These are phyloP conservation scores for Ganoderma lucidum DNA, from an alignment of 1,284 basidiomycete species.

Conservation along the genomic window DNA sequence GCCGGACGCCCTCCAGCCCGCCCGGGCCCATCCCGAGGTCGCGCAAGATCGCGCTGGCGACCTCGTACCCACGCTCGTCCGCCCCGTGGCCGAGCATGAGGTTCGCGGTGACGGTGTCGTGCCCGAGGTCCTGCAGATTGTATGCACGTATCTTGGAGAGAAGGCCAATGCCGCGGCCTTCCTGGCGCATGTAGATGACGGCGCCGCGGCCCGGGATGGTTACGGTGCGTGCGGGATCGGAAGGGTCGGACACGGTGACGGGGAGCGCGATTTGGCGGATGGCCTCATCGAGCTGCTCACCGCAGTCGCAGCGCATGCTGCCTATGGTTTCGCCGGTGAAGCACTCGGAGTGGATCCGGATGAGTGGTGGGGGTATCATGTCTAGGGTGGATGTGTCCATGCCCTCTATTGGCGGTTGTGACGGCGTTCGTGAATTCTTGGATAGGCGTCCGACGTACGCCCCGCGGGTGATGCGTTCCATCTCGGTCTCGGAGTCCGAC, in stretches of 20 bases:
- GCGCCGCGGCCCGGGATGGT: slow-evolving; percentile 88
- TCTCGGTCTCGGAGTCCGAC: slow-evolving; percentile 88
- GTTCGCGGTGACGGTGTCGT: slow-evolving; percentile 98
- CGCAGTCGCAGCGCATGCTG: slow-evolving; percentile 98
- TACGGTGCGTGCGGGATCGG: slow-evolving; percentile 41
- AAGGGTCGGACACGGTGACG: slow-evolving; percentile 54
- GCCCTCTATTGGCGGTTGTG: slow-evolving; percentile 49
- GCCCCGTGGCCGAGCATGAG: slow-evolving; percentile 94
- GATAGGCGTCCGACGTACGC: slow-evolving; percentile 92
- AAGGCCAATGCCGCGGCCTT: slow-evolving; percentile 98
- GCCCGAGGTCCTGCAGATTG: slow-evolving; percentile 97
- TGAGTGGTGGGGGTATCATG: slow-evolving; percentile 76
- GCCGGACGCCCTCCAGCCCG: slow-evolving; percentile 68
- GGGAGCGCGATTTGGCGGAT: slow-evolving; percentile 90
- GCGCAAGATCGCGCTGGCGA: slow-evolving; percentile 89
- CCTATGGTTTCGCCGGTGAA: slow-evolving; percentile 99
- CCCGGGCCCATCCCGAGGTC: slow-evolving; percentile 84
- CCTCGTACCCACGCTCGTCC: slow-evolving; percentile 93
- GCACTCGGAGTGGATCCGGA: slow-evolving; percentile 98
- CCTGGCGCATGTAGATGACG: slow-evolving; percentile 96
- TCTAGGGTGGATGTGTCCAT: slow-evolving; percentile 33
- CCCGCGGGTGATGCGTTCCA: slow-evolving; percentile 93
- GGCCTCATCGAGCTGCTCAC: slow-evolving; percentile 97
- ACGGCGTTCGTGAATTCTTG: slow-evolving; percentile 61
- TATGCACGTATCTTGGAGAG: slow-evolving; percentile 97